These are phyloP conservation scores for Tripidium arundinaceum DNA, from an alignment of 202 grass and related monocot genomes.

Conservation along the genomic window DNA sequence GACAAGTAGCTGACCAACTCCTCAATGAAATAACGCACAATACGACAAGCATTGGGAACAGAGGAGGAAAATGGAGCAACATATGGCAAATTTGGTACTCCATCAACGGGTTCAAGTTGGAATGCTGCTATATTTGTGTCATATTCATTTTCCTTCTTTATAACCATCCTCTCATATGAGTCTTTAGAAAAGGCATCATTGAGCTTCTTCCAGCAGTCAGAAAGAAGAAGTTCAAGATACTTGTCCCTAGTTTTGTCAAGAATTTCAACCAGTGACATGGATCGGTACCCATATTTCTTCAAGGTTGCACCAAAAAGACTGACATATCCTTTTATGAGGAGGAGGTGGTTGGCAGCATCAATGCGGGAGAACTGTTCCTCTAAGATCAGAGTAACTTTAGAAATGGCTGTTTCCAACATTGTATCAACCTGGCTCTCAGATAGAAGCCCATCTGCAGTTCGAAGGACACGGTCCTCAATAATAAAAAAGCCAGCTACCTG, in stretches of 20 bases:
- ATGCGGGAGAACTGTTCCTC: slow-evolving; percentile 62
- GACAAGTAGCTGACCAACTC: slow-evolving; percentile 69
- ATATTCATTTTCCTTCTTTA: slow-evolving; percentile 72
- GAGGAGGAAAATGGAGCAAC: slow-evolving; percentile 60
- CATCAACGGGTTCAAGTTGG: slow-evolving; percentile 45
- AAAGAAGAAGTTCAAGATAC: slow-evolving; percentile 57
- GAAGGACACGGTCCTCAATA: slow-evolving; percentile 62
- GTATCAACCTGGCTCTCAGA: slow-evolving; percentile 66
- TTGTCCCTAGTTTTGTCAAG: slow-evolving; percentile 69
- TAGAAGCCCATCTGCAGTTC: slow-evolving; percentile 64
- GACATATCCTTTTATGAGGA: slow-evolving; percentile 66
- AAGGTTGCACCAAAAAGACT: slow-evolving; percentile 55
- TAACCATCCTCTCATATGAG: slow-evolving; percentile 49
- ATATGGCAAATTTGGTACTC: slow-evolving; percentile 61
- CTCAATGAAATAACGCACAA: slow-evolving; percentile 67
- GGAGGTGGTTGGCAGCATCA: slow-evolving; percentile 56
- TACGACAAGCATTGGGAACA: slow-evolving; percentile 54
- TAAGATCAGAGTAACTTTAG: slow-evolving; percentile 59
- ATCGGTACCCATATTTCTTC: slow-evolving; percentile 53
- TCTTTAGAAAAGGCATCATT: slow-evolving; percentile 46
- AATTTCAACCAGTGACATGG: slow-evolving; percentile 46
- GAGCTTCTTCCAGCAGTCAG: slow-evolving; percentile 61
- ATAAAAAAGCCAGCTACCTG: slow-evolving; percentile 91
- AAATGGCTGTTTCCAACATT: slow-evolving; percentile 60
- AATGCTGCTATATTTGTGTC: slow-evolving; percentile 59